phyloP scores from a whole-genome alignment of 352 stramenopile genomes.

The Pilasporangium apinafurcum region DNA sequence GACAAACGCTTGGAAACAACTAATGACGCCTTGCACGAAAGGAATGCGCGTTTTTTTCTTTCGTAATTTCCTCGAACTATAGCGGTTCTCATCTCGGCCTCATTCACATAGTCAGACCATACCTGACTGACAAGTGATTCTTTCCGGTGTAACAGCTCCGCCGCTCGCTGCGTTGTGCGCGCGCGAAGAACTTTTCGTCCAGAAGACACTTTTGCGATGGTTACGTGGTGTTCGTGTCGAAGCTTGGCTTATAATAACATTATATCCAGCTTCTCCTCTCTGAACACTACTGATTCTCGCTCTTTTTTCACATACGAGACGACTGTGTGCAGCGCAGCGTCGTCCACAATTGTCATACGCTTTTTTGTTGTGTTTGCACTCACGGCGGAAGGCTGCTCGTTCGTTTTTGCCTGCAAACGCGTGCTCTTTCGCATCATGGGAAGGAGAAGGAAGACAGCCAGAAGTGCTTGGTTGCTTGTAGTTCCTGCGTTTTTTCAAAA shows the following conservation, averaged over 20 bases:
- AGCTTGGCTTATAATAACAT: constrained; percentile 6
- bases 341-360: no score
- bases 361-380: no score
- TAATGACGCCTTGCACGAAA: background rate
- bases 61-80: background rate
- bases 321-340: background rate
- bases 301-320: constrained; percentile 3
- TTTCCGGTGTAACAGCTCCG: constrained; percentile 3
- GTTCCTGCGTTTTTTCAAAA: no score
- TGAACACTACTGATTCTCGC: background rate
- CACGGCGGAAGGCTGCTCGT: no score
- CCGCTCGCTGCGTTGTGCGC: constrained; percentile 1
- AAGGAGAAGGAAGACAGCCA: no score
- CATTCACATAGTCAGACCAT: constrained; percentile 1
- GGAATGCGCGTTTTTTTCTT: constrained; percentile 1
- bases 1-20: background rate
- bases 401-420: no score
- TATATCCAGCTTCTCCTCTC: constrained; percentile 8
- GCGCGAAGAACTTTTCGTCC: no score
- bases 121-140: background rate
- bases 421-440: no score
- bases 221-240: background rate
- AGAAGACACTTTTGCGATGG: no score
- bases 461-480: no score
- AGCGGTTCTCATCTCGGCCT: background rate